Percentiles rank a stretch among this genome's conserved stretches.
These are phyloP conservation scores for Cladosporium colombiae DNA, from an alignment of 2,329 filamentous ascomycete species.

Conservation along the genomic window DNA sequence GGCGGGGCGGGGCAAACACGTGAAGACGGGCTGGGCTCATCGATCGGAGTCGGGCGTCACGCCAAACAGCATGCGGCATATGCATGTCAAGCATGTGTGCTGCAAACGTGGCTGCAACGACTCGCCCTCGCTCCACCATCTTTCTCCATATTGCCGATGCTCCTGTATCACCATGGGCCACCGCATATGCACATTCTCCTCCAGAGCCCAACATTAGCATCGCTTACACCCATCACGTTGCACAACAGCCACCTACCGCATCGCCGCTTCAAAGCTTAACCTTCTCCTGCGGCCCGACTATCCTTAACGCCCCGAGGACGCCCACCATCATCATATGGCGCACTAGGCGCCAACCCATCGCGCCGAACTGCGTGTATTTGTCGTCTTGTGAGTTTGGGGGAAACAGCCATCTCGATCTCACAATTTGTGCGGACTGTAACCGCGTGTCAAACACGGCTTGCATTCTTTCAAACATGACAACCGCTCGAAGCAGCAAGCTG, in stretches of 20 bases:
- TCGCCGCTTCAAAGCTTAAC: not conserved
- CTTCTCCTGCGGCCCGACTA: conserved; percentile 2
- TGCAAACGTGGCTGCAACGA: not conserved
- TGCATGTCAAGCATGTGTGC: not conserved
- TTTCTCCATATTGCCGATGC: not conserved
- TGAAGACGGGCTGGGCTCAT: conserved; percentile 3
- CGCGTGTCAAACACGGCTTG: too few species aligned
- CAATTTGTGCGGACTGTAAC: too few species aligned
- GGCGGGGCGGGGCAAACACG: not conserved
- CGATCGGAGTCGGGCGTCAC: not conserved
- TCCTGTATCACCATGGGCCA: not conserved
- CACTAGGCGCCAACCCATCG: not conserved
- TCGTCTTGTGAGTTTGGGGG: not conserved
- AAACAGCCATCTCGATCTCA: too few species aligned
- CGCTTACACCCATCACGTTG: not conserved
- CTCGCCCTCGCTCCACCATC: conserved; percentile 1
- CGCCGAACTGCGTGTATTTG: not conserved
- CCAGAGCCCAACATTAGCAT: not conserved
- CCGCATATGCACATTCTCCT: not conserved
- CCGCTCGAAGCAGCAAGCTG: too few species aligned
- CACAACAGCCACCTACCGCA: conserved; percentile 2
- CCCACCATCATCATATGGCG: not conserved
- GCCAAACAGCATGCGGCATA: not conserved
- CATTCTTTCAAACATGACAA: too few species aligned
- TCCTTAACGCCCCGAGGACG: conserved; percentile 6